phyloP scores from a whole-genome alignment of 2,329 filamentous ascomycete species.

The Triangularia verruculosa region DNA sequence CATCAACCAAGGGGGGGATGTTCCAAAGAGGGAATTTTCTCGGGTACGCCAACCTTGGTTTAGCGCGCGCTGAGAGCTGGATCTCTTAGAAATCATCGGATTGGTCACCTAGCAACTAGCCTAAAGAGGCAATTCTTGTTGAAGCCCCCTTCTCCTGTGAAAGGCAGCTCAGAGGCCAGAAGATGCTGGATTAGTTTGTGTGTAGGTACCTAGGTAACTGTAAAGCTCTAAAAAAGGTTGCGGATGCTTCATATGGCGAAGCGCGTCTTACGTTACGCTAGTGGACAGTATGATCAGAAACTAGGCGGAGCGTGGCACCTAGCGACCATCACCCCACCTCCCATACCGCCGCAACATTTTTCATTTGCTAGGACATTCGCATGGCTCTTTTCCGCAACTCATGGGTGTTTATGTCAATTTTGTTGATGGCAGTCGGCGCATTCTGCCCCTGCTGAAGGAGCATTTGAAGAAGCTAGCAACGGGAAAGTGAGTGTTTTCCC shows the following conservation, averaged over 20 bases:
- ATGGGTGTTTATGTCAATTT: neutral
- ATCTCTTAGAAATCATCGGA: neutral
- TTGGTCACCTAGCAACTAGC: neutral
- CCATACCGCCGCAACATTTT: neutral
- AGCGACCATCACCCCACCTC: neutral
- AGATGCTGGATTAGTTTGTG: neutral
- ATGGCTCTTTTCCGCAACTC: neutral
- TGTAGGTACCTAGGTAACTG: neutral
- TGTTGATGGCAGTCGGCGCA: neutral
- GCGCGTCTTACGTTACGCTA: neutral
- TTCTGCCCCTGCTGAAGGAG: neutral
- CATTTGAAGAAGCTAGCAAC: neutral
- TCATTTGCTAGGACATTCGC: neutral
- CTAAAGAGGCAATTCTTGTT: neutral
- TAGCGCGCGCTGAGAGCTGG: neutral
- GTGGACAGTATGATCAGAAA: neutral
- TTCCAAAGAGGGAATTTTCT: neutral
- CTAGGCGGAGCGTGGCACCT: neutral
- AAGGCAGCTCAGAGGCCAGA: neutral
- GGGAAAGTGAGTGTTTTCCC: neutral
- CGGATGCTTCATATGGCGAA: neutral
- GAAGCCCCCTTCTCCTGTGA: neutral
- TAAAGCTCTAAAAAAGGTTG: neutral
- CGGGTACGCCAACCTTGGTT: neutral
- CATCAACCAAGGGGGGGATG: neutral